These are phyloP conservation scores for Mycena sp. DNA, from an alignment of 1,284 basidiomycete species.

Conservation along the genomic window DNA sequence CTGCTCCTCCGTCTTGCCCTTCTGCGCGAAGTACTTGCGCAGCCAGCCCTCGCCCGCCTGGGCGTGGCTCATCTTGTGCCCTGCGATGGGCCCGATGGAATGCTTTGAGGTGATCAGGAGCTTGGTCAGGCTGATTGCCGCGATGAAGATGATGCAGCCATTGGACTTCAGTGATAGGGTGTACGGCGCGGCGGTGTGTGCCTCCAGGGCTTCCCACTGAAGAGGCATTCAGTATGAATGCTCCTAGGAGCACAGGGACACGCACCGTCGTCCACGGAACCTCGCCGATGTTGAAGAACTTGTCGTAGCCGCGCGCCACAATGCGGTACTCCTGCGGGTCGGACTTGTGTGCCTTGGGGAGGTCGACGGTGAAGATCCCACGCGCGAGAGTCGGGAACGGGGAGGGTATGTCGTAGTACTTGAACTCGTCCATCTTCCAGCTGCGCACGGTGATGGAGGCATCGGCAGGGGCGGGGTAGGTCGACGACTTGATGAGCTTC, in stretches of 20 bases:
- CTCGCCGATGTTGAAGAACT: slow-evolving; percentile 98
- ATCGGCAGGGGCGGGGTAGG: slow-evolving; percentile 57
- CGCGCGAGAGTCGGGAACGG: slow-evolving; percentile 93
- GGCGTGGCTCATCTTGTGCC: slow-evolving; percentile 45
- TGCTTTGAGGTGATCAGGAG: slow-evolving; percentile 95
- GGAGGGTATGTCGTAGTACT: slow-evolving; percentile 88
- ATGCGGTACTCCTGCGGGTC: slow-evolving; percentile 65
- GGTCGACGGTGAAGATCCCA: slow-evolving; percentile 83
- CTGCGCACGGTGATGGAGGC: slow-evolving; percentile 69
- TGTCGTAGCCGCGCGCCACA: slow-evolving; percentile 95
- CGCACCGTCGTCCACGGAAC: slow-evolving; percentile 93
- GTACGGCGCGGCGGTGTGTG: slow-evolving; percentile 84
- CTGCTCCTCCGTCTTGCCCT: slow-evolving; percentile 75
- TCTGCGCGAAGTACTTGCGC: slow-evolving; percentile 70
- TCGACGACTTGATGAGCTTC: slow-evolving; percentile 67
- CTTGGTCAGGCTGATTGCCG: slow-evolving; percentile 80
- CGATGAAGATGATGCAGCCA: slow-evolving; percentile 98
- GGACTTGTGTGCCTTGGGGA: slow-evolving; percentile 20
- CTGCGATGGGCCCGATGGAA: slow-evolving; percentile 67
- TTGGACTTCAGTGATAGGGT: slow-evolving; percentile 95
- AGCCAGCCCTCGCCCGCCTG: slow-evolving; percentile 89
- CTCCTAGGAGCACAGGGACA: slow-evolving; percentile 19
- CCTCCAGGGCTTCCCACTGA: slow-evolving; percentile 87
- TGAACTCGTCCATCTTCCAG: slow-evolving; percentile 98
- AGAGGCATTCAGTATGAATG: slow-evolving; percentile 2